Base-by-base conservation (phyloP, 176 grass and related monocot species). In the Pharus latifolius region DNA sequence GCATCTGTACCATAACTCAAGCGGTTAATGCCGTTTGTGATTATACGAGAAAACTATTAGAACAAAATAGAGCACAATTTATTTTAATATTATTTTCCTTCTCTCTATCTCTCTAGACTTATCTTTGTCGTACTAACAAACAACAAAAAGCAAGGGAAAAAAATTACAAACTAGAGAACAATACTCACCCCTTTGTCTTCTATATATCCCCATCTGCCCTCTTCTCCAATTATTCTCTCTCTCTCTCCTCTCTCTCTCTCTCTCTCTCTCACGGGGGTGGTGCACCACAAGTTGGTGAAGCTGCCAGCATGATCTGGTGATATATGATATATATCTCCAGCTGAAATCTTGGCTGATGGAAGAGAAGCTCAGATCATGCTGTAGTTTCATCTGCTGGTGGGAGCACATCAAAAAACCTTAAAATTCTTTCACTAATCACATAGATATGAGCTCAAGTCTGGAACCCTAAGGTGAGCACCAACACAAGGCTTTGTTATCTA, bases 221-320 rank as follows among this genome's bases (percentile, higher is more conserved):
- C 55, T 27, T 46, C 27, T 13, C 58, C 32, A 60, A 51, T 67
- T 61, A 49, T 66, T 53, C 16, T 23, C 17, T 35, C 33, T 17
- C 31, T 31, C 56, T 17, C 52, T 55, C 27, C 49, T 25, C 26
- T 53, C 27, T 44, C 58, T 26, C 25, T 67, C 19, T 24, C 28
- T 71, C 5, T 2, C 26, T 57, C 5, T 73, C 0, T 46, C 43
- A 32, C 15, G 48, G 41, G 24, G 63, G 48, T 28, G 81, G 87
- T 89, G 87, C 82, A 69, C 77, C 77, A 51, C 60, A 31, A 89
- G 87, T 53, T 68, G 87, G 40, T 89, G 81, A 89, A 89, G 87
- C 82, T 89, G 87, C 87, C 87, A 89, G 87, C 87, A 78, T 89
- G 87, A 89, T 89, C 87, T 85, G 82, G 76, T 77, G 13, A 47